phyloP scores from a whole-genome alignment of 2,329 filamentous ascomycete species.

The Apiospora marii region DNA sequence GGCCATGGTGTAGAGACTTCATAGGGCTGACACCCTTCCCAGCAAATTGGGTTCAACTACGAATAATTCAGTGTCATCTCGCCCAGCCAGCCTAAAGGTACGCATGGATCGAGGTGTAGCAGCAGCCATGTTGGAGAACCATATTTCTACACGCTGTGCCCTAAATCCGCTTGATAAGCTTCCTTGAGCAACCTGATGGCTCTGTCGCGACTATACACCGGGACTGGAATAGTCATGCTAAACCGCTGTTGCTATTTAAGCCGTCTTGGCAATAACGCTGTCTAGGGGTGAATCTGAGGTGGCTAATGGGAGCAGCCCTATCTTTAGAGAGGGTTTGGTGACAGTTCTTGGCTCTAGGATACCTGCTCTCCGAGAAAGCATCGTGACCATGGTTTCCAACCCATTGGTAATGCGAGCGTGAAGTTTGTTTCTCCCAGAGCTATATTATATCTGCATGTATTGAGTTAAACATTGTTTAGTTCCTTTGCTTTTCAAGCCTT shows the following conservation, averaged over 20 bases:
- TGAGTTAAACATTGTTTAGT: not conserved
- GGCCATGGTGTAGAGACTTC: not conserved
- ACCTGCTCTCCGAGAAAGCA: not conserved
- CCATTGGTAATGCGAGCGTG: not conserved
- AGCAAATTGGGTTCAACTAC: not conserved
- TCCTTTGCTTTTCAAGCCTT: not conserved
- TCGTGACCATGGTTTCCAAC: not conserved
- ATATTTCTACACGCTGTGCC: not conserved
- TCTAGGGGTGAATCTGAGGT: not conserved
- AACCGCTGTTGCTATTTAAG: not conserved
- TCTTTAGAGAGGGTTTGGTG: constrained; percentile 4
- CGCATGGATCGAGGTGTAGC: not conserved
- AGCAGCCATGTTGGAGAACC: not conserved
- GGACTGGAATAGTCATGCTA: not conserved
- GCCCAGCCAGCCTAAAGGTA: not conserved
- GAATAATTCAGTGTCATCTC: not conserved
- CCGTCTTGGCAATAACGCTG: not conserved
- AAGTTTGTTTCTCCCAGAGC: not conserved
- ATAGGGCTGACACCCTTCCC: not conserved
- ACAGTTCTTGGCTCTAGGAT: not conserved
- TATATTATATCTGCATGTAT: not conserved
- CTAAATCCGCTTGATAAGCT: not conserved
- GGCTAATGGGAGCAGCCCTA: not conserved
- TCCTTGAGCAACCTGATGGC: not conserved
- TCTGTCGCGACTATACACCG: not conserved